A percentile compares a stretch with the other conserved stretches of the same genome.
Conservation (phyloP, 2,329 filamentous ascomycete genomes). For the Colletotrichum orbiculare region DNA sequence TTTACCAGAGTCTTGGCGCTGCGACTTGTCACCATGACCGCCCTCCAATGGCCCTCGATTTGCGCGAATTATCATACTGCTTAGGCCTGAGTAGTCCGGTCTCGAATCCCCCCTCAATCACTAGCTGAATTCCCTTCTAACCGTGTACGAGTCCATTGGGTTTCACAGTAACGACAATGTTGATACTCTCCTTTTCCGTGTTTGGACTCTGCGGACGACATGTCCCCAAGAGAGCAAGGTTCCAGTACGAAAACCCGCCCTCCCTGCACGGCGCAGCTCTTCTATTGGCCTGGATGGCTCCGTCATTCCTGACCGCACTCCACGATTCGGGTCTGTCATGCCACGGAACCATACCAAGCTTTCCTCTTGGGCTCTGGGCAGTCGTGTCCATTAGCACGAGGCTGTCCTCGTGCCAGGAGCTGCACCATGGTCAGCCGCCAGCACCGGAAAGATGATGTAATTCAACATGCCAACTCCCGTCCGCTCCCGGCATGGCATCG, state of each 20-base stretch:
- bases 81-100: constrained; percentile 12
- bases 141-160: no score
- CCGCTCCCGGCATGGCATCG: constrained; percentile 1
- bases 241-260: constrained; percentile 16
- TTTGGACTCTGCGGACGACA: neutral
- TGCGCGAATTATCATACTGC: constrained; percentile 32
- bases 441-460: neutral
- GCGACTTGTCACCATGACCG: constrained; percentile 18
- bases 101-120: constrained; percentile 23
- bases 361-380: constrained; percentile 21
- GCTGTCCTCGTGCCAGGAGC: constrained; percentile 14
- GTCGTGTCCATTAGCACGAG: constrained; percentile 1
- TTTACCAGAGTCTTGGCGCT: constrained; percentile 29
- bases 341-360: constrained; percentile 30
- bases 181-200: no score
- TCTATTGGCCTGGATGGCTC: constrained; percentile 3
- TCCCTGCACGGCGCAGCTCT: neutral
- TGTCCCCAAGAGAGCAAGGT: constrained; percentile 22
- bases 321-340: constrained; percentile 2
- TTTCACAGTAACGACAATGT: no score
- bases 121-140: constrained; percentile 16
- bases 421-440: neutral
- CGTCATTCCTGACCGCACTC: constrained; percentile 2
- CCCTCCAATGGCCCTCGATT: constrained; percentile 21
- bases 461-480: neutral